Evolutionary conservation across 768 basidiomycete species (phyloP).

Genomic region (Pleurotus pulmonarius): DNA sequence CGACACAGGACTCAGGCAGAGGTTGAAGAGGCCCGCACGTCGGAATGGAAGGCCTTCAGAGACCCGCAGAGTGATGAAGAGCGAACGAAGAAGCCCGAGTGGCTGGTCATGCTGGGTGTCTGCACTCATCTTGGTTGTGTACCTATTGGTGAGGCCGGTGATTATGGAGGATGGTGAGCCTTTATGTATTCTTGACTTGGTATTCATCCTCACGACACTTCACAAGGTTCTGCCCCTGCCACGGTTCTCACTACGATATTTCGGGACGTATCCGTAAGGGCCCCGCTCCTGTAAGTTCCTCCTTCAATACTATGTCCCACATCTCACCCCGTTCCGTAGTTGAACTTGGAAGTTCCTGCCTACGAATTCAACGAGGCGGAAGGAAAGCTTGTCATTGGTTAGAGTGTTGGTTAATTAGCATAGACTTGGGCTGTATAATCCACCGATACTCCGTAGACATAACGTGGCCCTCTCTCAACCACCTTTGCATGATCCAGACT

Average conservation of each 20-base stretch:
- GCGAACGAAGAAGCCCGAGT: slow-evolving; percentile 92
- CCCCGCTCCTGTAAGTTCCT: slow-evolving; percentile 80
- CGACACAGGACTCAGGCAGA: slow-evolving; percentile 90
- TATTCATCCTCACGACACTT: slow-evolving; percentile 1
- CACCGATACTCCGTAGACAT: slow-evolving; percentile 5
- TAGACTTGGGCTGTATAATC: slow-evolving; percentile 1
- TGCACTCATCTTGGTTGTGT: slow-evolving; percentile 99
- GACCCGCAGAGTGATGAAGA: slow-evolving; percentile 91
- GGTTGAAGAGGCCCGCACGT: slow-evolving; percentile 85
- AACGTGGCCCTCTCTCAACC: not conserved
- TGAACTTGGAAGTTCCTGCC: slow-evolving; percentile 91
- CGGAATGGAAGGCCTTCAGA: slow-evolving; percentile 83
- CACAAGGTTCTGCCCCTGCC: slow-evolving; percentile 91
- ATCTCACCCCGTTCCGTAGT: slow-evolving; percentile 32
- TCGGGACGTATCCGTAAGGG: slow-evolving; percentile 96
- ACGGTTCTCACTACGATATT: slow-evolving; percentile 98
- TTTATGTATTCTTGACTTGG: not conserved
- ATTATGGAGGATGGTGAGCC: slow-evolving; percentile 95
- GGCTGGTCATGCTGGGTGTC: slow-evolving; percentile 89
- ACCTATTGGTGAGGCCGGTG: slow-evolving; percentile 95
- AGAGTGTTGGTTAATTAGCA: slow-evolving; percentile 18
- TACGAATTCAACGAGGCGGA: slow-evolving; percentile 88
- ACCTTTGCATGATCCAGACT: not conserved
- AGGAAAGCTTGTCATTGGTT: slow-evolving; percentile 86
- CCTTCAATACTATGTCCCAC: not conserved